Conservation (phyloP, 352 stramenopile genomes). For the Saprolegnia parasitica region DNA sequence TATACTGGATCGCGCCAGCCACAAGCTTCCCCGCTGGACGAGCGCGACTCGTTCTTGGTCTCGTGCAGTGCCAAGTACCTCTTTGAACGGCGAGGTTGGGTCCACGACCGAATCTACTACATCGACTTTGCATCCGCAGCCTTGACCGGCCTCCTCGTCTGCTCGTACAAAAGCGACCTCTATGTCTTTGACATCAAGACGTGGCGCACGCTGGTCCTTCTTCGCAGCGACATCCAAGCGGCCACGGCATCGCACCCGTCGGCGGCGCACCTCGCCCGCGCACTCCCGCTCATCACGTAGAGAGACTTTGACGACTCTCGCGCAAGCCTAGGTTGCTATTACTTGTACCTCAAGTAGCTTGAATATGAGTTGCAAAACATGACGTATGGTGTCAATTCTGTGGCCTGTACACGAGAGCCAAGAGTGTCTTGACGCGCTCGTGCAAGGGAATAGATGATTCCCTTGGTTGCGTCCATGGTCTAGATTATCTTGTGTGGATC, state of each 20-base stretch:
- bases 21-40: not conserved
- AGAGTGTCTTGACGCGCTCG: not conserved
- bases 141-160: slow-evolving; percentile 17
- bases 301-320: no score
- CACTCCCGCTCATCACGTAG: not conserved
- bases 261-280: not conserved
- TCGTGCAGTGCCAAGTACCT: slow-evolving; percentile 5
- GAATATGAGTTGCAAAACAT: not conserved
- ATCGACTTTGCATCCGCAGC: slow-evolving; percentile 18
- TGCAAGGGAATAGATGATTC: no score
- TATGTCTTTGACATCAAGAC: slow-evolving; percentile 23
- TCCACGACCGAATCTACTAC: slow-evolving; percentile 15
- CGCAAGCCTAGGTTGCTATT: no score
- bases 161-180: not conserved
- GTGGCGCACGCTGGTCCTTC: slow-evolving; percentile 1
- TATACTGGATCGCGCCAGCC: not conserved
- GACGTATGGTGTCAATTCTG: not conserved
- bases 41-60: not conserved
- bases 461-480: no score
- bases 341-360: not conserved
- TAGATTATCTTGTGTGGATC: no score
- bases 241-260: not conserved
- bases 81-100: not conserved
- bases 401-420: not conserved
- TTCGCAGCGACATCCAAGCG: not conserved